A percentile compares a stretch with the other conserved stretches of the same genome.
phyloP scores from a whole-genome alignment of 1,284 basidiomycete species.

The Ustilago xerochloae region DNA sequence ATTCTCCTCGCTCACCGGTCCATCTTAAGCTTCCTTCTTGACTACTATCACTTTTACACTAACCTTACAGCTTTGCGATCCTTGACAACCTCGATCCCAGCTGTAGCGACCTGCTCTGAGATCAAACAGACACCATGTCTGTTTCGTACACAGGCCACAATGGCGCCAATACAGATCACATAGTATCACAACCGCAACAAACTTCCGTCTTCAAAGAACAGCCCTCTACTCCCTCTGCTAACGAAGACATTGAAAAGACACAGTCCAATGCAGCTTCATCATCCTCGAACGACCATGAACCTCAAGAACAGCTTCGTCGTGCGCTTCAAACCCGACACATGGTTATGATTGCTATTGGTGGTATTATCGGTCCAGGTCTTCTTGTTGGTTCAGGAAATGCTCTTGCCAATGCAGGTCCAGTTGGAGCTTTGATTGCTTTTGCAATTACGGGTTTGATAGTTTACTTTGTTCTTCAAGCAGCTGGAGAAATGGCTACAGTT shows the following conservation, averaged over 20 bases:
- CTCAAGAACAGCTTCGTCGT: conserved; percentile 39
- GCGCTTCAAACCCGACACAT: conserved; percentile 54
- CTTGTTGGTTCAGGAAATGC: conserved; percentile 52
- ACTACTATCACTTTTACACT: background rate
- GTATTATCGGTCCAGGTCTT: conserved; percentile 59
- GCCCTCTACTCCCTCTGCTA: conserved; percentile 17
- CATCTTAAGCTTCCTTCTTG: no score
- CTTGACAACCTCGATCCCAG: background rate
- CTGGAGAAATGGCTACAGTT: conserved; percentile 68
- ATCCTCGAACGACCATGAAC: background rate
- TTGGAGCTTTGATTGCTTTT: conserved; percentile 50
- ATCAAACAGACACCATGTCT: conserved; percentile 10
- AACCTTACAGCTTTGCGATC: background rate
- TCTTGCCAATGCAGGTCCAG: conserved; percentile 48
- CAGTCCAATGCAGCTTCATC: background rate
- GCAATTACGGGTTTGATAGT: conserved; percentile 51
- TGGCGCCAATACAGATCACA: conserved; percentile 16
- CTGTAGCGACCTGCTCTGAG: background rate
- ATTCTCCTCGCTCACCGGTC: no score
- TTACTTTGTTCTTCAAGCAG: conserved; percentile 46
- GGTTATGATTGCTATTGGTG: conserved; percentile 58
- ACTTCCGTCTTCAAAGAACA: conserved; percentile 23
- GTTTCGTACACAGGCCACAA: conserved; percentile 1
- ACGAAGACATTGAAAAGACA: conserved; percentile 29
- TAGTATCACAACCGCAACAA: background rate